Evolutionary conservation across 1,284 basidiomycete species (phyloP).

Genomic region (Cryptococcus hybrid): DNA sequence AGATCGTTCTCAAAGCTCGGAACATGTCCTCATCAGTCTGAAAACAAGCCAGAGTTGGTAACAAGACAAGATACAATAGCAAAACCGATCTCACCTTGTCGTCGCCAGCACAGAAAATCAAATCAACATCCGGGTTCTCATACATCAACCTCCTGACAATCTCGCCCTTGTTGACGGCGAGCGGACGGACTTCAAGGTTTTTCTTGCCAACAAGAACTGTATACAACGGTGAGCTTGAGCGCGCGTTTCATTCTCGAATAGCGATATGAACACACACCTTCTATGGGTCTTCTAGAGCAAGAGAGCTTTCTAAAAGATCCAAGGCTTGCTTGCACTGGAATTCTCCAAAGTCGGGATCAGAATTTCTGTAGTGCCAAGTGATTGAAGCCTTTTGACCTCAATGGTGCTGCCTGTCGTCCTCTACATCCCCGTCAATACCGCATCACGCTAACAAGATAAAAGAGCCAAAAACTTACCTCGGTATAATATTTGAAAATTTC

Average conservation of each 20-base stretch:
- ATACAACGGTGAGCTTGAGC: background rate
- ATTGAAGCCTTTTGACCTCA: slow-evolving; percentile 92
- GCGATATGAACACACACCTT: slow-evolving; percentile 56
- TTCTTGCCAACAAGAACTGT: slow-evolving; percentile 94
- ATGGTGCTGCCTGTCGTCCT: slow-evolving; percentile 93
- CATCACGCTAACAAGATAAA: background rate
- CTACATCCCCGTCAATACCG: slow-evolving; percentile 34
- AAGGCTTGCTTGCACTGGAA: slow-evolving; percentile 97
- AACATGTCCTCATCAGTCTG: slow-evolving; percentile 97
- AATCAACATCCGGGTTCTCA: slow-evolving; percentile 87
- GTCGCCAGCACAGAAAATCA: slow-evolving; percentile 96
- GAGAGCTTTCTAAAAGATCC: slow-evolving; percentile 89
- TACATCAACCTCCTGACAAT: slow-evolving; percentile 94
- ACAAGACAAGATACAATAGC: background rate
- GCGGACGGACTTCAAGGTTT: slow-evolving; percentile 94
- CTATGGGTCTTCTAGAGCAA: slow-evolving; percentile 83
- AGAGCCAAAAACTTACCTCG: slow-evolving; percentile 60
- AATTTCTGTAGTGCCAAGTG: slow-evolving; percentile 95
- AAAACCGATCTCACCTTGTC: slow-evolving; percentile 71
- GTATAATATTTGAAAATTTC: slow-evolving; percentile 97
- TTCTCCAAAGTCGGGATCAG: slow-evolving; percentile 54
- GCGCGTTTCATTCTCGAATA: background rate
- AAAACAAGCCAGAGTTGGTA: background rate
- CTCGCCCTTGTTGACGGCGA: slow-evolving; percentile 97
- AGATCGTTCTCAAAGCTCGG: slow-evolving; percentile 65